These are phyloP conservation scores for Sporothrix pseudoabietina DNA, from an alignment of 2,329 filamentous ascomycete genomes.

Conservation along the genomic window DNA sequence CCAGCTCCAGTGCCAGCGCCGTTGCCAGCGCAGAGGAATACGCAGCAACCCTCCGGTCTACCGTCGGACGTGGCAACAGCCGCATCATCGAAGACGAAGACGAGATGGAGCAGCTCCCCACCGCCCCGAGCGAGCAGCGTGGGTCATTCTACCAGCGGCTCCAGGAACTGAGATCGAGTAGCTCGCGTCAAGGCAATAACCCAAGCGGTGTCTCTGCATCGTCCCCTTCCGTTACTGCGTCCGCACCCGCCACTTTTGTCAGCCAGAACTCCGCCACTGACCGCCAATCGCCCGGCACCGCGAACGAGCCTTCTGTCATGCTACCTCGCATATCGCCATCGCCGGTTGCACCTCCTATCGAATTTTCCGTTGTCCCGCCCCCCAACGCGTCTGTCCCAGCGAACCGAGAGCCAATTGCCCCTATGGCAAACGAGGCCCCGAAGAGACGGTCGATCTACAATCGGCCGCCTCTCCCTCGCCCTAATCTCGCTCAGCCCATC, in stretches of 20 bases:
- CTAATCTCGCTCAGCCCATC: background rate
- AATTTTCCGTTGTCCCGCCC: background rate
- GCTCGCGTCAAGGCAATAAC: background rate
- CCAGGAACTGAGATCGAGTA: background rate
- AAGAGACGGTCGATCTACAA: background rate
- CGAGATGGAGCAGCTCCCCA: background rate
- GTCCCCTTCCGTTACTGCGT: background rate
- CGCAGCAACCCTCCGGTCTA: too few relatives aligned
- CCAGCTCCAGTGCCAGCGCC: background rate
- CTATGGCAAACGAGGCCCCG: background rate
- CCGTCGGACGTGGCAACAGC: background rate
- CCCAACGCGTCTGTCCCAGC: background rate
- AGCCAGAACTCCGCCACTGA: background rate
- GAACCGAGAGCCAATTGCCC: background rate
- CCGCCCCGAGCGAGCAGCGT: background rate
- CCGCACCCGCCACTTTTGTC: background rate
- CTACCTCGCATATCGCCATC: background rate
- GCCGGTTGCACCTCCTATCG: background rate
- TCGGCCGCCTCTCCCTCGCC: background rate
- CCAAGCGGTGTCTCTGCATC: background rate
- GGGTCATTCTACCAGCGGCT: background rate
- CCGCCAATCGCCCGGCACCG: background rate
- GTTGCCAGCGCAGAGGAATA: too few relatives aligned
- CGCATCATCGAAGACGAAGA: constrained; percentile 11
- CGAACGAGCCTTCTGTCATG: background rate